Base-by-base conservation (phyloP, 768 basidiomycete genomes). In the Fibroporia radiculosa region DNA sequence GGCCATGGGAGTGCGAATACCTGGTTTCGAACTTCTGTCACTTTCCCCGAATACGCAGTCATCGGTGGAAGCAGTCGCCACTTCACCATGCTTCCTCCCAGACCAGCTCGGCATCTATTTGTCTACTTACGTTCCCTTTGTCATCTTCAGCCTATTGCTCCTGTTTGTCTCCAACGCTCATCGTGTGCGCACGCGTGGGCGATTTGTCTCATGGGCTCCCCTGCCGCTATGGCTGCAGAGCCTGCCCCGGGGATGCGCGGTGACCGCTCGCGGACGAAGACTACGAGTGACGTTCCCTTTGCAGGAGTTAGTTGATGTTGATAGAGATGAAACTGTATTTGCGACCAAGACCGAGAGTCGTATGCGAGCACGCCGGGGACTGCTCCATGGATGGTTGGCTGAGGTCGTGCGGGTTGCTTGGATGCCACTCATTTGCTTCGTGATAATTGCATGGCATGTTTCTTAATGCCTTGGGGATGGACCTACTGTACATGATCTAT, bases 11-110 rank as follows among this genome's bases (percentile, higher is more conserved):
- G 75, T 98, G 42, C 72, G 73, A 34, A 70, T 71, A 23, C 93
- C 95, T 5, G 95, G 92, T 32, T 92, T 93, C 64, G 90, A 95
- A 54, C 74, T 98, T 16, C 73, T 98, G 34, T 87, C 92, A 1
- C 74, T 98, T 19, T 70, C 67, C 36, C 71, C 72, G 19, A 25
- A 68, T 63, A 3, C 67, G 71, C 54, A 44, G 41, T 29, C 45
- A 56, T 43, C 48, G 50, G 27, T 38, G 34, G 28, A 61, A 50
- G 57, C 74, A 24, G 56, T 72, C 68, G 67, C 67, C 37, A 81
- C 91, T 50, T 58, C 65, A 6, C 77, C 79, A 11, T 97, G 93
- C 64, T 57, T 82, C 33, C 73, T 98, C 45, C 95, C 93, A 0
- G 80, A 92, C 62, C 92, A 95, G 56, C 60, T 89, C 35, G 71